Evolutionary conservation across 2,329 filamentous ascomycete species (phyloP), one percentile per base, ranked within the genome.

Genomic region (Incumbomyces delicatus): DNA sequence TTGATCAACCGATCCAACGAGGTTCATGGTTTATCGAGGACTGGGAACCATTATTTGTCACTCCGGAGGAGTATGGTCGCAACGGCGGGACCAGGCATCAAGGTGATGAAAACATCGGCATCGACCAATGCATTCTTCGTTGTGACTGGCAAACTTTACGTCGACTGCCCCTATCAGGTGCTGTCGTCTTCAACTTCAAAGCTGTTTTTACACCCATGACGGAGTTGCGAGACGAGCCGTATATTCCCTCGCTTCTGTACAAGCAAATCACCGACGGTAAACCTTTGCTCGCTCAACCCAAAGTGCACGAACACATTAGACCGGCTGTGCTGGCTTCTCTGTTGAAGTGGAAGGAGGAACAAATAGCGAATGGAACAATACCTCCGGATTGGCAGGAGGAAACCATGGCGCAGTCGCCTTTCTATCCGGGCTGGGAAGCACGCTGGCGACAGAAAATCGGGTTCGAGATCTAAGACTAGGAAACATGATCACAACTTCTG

Each of bases 101-200:
- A 48, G 66, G 74, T n/a, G n/a, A n/a, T 41, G 61, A 68, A 0
- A 60, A 65, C 11, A 63, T 85, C 6, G 65, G 63, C 1, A 58
- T 76, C 2, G 67, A 73, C 0, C 72, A 80, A 22, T 64, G 81
- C 47, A 66, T 80, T 49, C 66, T 87, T 1, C 73, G 84, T 6
- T 82, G 86, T 2, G 84, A 88, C 60, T 87, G 83, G 81, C 84
- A 88, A 63, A 88, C 83, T 0, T 63, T 88, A 6, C 75, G 84
- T 1, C 73, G 84, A 1, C 62, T 88, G 0, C 83, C 84, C 0
- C 65, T 87, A 0, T 83, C 79, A 0, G 82, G 75, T 0, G 79
- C 73, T 0, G 66, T 88, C 1, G 75, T 83, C 0, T 87, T 88
- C 65, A 87, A 87, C 61, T 88, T 85, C 72, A 87, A 85, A 57